Evolutionary conservation across 2,329 filamentous ascomycete species (phyloP).

Genomic region (Fusarium chaquense): DNA sequence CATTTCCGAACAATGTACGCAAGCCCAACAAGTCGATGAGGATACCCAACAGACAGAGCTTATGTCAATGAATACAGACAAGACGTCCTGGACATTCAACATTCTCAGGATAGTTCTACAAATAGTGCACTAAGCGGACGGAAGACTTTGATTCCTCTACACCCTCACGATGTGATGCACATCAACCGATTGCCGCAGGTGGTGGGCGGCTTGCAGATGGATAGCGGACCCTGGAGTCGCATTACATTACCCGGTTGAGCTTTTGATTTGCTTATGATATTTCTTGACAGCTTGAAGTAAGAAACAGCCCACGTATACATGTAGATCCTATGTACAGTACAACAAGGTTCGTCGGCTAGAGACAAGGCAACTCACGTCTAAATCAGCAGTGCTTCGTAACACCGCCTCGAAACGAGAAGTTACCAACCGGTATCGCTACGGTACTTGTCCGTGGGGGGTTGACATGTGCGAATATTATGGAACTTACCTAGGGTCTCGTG

Average conservation of each 20-base stretch:
- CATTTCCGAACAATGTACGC: neutral
- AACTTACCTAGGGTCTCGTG: constrained; percentile 6
- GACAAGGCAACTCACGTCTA: neutral
- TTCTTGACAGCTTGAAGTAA: constrained; percentile 2
- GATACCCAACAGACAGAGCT: constrained; percentile 8
- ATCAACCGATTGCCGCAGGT: constrained; percentile 28
- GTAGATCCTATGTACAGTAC: constrained; percentile 4
- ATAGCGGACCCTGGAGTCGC: constrained; percentile 33
- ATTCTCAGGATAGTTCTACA: neutral
- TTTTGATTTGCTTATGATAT: constrained; percentile 29
- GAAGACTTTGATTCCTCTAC: constrained; percentile 8
- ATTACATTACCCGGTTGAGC: constrained; percentile 25
- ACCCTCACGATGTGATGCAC: constrained; percentile 21
- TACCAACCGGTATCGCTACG: neutral
- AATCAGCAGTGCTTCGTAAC: constrained; percentile 25
- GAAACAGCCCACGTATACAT: neutral
- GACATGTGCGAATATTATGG: constrained; percentile 31
- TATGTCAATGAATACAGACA: neutral
- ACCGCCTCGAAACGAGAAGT: constrained; percentile 32
- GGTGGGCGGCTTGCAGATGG: constrained; percentile 39
- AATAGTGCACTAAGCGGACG: neutral
- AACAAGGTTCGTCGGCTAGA: constrained; percentile 19
- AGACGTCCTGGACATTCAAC: neutral
- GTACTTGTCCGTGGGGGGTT: neutral
- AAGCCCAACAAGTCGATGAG: constrained; percentile 3